Evolutionary conservation across 352 stramenopile genomes (phyloP), one percentile per base, ranked within the genome.

Genomic region (Pythium diclinum): DNA sequence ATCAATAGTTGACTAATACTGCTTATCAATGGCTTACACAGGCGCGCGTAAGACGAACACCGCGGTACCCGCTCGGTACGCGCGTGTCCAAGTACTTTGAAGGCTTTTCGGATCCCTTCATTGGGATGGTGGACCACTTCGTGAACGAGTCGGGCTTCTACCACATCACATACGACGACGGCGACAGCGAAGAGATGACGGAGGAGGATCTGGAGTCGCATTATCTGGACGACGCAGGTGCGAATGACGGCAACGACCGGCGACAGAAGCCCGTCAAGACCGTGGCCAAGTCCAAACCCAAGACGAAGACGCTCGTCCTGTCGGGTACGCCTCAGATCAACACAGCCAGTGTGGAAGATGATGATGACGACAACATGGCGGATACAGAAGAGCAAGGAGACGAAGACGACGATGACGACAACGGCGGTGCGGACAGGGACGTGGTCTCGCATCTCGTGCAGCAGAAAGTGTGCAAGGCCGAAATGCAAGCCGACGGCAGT

Each of bases 181-280:
- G 81, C 23, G 83, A 92, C 63, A 89, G 78, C 36, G 83, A 92
- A 56, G 83, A 92, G 60, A 92, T 92, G 83, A 91, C 81, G 1
- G 83, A 92, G 59, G 74, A 81, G 17, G 83, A 92, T 47, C 68
- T 92, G 19, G 69, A 85, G 23, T 52, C 34, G 9, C 63, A 92
- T 54, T 75, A 80, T 11, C 11, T 54, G 25, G 72, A 63, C 57
- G 58, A 44, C 3, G 19, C 40, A 44, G 54, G 49, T 62, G 51
- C 25, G 23, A 14, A 21, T 32, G 46, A 54, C 21, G 16, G 19
- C 44, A 19, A 10, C 25, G 8, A 4, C 14, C 5, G 3, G n/a
- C 21, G 28, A n/a, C 25, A 21, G 33, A 19, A 21, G 33, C 2
- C 28, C 10, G 38, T 0, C 9, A 59, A 21, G 33, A 6, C 52